Evolutionary conservation across 192 early-diverging fungal species (phyloP).

Genomic region (Coemansia sp.): DNA sequence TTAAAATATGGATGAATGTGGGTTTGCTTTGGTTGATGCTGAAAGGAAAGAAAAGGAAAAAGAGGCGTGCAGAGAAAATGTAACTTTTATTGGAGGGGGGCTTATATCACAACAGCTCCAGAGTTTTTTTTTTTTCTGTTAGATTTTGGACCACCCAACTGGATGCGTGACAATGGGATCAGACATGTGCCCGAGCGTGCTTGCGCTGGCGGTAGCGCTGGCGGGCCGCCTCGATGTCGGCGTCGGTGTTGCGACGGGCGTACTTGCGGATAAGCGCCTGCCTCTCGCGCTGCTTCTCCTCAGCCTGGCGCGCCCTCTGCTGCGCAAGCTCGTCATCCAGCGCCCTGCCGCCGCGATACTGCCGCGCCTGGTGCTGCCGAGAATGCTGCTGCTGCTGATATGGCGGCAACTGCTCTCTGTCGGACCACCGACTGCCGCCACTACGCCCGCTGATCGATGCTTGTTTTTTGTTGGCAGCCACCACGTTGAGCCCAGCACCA

Average conservation of each 20-base stretch:
- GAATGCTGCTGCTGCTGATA: no score
- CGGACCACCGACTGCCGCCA: background rate
- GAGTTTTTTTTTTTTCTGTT: no score
- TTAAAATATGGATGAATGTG: no score
- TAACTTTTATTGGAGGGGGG: no score
- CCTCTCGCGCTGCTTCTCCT: slow-evolving; percentile 9
- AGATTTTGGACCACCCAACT: background rate
- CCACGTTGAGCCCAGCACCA: slow-evolving; percentile 9
- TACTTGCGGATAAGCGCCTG: slow-evolving; percentile 21
- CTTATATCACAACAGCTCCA: no score
- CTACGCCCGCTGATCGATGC: no score
- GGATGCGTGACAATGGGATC: background rate
- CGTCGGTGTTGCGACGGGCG: slow-evolving; percentile 35
- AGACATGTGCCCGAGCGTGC: background rate
- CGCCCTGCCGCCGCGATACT: background rate
- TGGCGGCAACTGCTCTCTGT: background rate
- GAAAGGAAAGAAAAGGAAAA: slow-evolving; percentile 3
- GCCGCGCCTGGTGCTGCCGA: background rate
- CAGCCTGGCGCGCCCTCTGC: slow-evolving; percentile 8
- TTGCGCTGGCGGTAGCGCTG: slow-evolving; percentile 25
- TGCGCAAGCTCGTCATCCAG: slow-evolving; percentile 2
- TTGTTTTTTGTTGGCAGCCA: background rate
- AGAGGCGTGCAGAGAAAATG: background rate
- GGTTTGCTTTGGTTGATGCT: no score
- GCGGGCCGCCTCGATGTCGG: slow-evolving; percentile 28